Conservation (phyloP, 140 eudicot species). For the Stevia rebaudiana region DNA sequence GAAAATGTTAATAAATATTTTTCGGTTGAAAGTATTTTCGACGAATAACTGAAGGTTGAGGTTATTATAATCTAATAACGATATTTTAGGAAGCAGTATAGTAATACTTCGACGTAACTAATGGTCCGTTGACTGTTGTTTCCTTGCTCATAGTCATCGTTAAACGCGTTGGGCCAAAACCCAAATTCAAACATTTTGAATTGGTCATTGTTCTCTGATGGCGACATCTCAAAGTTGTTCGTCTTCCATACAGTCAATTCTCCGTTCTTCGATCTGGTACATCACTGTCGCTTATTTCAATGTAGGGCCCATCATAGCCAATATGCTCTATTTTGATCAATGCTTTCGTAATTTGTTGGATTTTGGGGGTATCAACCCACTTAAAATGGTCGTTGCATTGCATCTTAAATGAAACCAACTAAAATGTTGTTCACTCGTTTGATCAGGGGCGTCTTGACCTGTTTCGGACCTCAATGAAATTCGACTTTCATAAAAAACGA, state of each 20-base stretch:
- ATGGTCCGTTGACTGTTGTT: neutral
- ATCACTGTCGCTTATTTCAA: neutral
- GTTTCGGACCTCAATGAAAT: too few relatives aligned
- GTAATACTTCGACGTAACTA: conserved; percentile 5
- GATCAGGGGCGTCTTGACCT: too few relatives aligned
- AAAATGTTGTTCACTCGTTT: too few relatives aligned
- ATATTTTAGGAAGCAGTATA: neutral
- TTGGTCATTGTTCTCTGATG: neutral
- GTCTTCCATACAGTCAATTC: conserved; percentile 11
- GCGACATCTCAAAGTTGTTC: neutral
- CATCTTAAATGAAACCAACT: too few relatives aligned
- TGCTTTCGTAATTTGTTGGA: neutral
- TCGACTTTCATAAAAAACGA: too few relatives aligned
- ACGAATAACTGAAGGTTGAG: too few relatives aligned
- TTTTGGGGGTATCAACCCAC: neutral
- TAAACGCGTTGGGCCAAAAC: conserved; percentile 2
- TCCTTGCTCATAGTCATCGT: neutral
- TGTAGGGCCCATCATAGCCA: neutral
- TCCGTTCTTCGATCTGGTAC: conserved; percentile 4
- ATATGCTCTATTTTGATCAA: neutral
- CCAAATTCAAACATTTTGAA: conserved; percentile 9
- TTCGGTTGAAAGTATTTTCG: too few relatives aligned
- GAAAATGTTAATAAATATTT: too few relatives aligned
- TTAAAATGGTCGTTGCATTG: conserved; percentile 11
- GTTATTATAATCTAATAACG: too few relatives aligned